These are phyloP conservation scores for Ophiocordyceps unilateralis DNA, from an alignment of 2,329 filamentous ascomycete genomes.

Conservation along the genomic window DNA sequence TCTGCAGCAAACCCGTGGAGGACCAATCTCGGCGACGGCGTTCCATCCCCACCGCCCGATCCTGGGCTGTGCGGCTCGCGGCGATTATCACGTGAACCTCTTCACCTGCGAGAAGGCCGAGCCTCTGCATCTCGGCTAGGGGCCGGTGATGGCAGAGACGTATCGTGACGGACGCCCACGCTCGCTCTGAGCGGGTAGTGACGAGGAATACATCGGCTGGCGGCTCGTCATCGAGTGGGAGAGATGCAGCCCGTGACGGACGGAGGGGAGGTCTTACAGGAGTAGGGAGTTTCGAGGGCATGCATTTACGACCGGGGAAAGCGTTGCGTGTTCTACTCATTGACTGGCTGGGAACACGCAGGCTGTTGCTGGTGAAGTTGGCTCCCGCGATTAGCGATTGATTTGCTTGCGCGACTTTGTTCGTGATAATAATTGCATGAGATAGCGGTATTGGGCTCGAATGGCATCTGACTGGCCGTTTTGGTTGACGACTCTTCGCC, in stretches of 20 bases:
- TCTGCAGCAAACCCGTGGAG: conserved; percentile 61
- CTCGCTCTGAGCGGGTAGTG: background rate
- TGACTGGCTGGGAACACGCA: background rate
- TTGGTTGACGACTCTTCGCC: background rate
- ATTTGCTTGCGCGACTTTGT: background rate
- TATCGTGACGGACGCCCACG: background rate
- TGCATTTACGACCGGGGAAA: background rate
- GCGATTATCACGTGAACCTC: conserved; percentile 81
- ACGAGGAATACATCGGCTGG: too few relatives aligned
- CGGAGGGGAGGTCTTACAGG: background rate
- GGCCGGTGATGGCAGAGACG: background rate
- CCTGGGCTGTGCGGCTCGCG: conserved; percentile 69
- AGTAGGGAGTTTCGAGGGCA: background rate
- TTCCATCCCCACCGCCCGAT: conserved; percentile 94
- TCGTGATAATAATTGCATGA: background rate
- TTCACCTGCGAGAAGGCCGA: conserved; percentile 50
- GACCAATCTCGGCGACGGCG: conserved; percentile 72
- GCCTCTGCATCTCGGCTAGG: conserved; percentile 13
- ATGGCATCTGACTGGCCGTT: background rate
- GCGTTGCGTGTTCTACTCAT: background rate
- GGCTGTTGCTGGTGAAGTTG: background rate
- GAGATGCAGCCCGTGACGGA: background rate
- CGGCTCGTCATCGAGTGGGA: background rate
- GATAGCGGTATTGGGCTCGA: background rate
- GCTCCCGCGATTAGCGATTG: background rate